Evolutionary conservation across 306 rosid species (phyloP), one percentile per base, ranked within the genome.

Genomic region (Bauhinia variegata): DNA sequence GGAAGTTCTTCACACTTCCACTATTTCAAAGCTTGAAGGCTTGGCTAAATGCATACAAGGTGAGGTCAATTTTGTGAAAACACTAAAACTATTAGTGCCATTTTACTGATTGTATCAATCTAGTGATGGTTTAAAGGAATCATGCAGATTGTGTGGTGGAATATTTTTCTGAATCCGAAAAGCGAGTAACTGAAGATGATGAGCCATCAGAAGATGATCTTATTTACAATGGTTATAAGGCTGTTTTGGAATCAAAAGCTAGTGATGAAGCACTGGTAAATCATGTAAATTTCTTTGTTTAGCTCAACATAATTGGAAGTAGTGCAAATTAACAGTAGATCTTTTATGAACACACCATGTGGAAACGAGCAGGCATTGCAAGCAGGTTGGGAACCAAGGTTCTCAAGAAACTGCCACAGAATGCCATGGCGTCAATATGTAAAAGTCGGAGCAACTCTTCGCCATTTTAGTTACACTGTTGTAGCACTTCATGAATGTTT

Each of bases 381-480:
- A 60, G 89, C 89, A 65, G 81, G 86, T 59, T 85, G 89, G 89
- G 85, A 85, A 58, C 87, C 87, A 54, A 82, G 89, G 60, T 84
- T 82, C 62, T 73, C 87, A 17, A 81, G 83, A 64, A 77, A 82
- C 31, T 82, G 89, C 33, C 59, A 76, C 47, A 76, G 70, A 64
- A 46, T 76, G 23, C 89, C 89, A 57, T 82, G 89, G 89, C 89
- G 82, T 72, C 89, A 59, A 16, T 85, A 85, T 15, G 87, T 82
- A 39, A 85, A 79, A 74, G 46, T 85, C 7, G 87, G 87, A 55
- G 75, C 49, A 5, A 85, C 77, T 73, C 82, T 85, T 55, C 89
- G 89, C 63, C 79, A 82, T 31, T 85, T 85, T 15, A 86, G 89
- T 23, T 85, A 78, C 85, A 82, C 85, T 1, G 73, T 85, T 18